Evolutionary conservation across 2,329 filamentous ascomycete genomes (phyloP), one percentile per base, ranked within the genome.

Genomic region (Talaromyces funiculosus): DNA sequence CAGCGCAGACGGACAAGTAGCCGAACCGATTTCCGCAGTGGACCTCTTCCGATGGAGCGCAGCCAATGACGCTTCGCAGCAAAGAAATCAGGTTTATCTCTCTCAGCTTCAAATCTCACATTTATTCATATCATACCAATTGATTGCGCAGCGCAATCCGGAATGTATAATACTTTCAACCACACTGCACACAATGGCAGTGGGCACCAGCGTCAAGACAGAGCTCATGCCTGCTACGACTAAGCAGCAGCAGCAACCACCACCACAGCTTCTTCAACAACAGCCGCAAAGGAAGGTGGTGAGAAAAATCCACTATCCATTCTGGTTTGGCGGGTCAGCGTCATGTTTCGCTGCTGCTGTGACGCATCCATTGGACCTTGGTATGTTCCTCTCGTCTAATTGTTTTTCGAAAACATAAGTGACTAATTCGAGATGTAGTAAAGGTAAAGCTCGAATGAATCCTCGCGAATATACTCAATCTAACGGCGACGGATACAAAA

Each of bases 321-420:
- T 93, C 77, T 97, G 93, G 94, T 97, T 99, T 75, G 94, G 94
- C 65, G 94, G 94, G 60, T 96, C 90, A 73, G 92, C 93, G 55
- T 94, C 90, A 71, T 95, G 90, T 73, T 88, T 94, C 81, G 93
- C 93, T 38, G 92, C 93, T 47, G 88, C 86, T 67, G 90, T 96
- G 53, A 97, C 93, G 31, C 93, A 97, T 81, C 93, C 93, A 54
- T 81, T 97, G 71, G 92, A 97, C 83, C 82, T 97, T 65, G 85
- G 91, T 95, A 83, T 45, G 38, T 51, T 47, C 14, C 37, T 45
- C 8, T 57, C 43, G 3, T 33, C 2, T 12, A 12, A 12, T 12
- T 12, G 5, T 7, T 26, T 33, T 45, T 38, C 14, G 4, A 29
- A 49, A 12, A 22, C 12, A 24, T 38, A n/a, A 40, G 1, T 8